Evolutionary conservation across 345 rosid species (phyloP).

Genomic region (Salix brachista): DNA sequence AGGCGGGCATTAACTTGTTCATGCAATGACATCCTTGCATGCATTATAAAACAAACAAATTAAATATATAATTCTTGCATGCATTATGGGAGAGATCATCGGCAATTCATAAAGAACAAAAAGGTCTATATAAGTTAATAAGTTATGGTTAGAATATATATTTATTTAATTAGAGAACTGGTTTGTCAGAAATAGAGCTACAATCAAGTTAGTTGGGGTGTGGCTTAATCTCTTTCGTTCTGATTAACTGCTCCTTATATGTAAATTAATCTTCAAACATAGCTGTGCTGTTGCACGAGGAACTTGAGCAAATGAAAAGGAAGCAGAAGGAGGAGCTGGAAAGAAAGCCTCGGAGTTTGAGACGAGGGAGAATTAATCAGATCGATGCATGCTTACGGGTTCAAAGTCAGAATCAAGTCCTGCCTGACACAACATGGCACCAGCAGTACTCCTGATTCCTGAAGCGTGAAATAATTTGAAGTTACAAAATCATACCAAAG

Average conservation of each 20-base stretch:
- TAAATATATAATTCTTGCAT: neutral
- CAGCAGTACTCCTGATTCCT: conserved; percentile 1
- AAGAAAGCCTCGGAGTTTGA: neutral
- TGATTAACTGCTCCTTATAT: conserved; percentile 18
- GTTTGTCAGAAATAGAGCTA: neutral
- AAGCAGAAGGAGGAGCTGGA: too few relatives aligned
- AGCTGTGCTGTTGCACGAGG: too few relatives aligned
- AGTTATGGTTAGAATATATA: conserved; percentile 16
- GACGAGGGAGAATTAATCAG: too few relatives aligned
- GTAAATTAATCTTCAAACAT: neutral
- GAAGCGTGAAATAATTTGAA: conserved; percentile 18
- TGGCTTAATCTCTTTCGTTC: neutral
- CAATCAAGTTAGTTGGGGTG: conserved; percentile 1
- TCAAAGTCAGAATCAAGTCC: neutral
- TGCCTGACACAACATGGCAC: neutral
- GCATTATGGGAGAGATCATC: neutral
- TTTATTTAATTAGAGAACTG: neutral
- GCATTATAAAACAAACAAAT: neutral
- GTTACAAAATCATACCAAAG: conserved; percentile 18
- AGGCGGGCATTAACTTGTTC: neutral
- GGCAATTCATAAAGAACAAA: neutral
- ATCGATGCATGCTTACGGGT: too few relatives aligned
- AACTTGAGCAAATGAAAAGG: too few relatives aligned
- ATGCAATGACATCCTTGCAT: conserved; percentile 1
- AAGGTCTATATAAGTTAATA: neutral